Evolutionary conservation across 2,329 filamentous ascomycete species (phyloP), one percentile per base, ranked within the genome.

Genomic region (Hymenoscyphus occultus): DNA sequence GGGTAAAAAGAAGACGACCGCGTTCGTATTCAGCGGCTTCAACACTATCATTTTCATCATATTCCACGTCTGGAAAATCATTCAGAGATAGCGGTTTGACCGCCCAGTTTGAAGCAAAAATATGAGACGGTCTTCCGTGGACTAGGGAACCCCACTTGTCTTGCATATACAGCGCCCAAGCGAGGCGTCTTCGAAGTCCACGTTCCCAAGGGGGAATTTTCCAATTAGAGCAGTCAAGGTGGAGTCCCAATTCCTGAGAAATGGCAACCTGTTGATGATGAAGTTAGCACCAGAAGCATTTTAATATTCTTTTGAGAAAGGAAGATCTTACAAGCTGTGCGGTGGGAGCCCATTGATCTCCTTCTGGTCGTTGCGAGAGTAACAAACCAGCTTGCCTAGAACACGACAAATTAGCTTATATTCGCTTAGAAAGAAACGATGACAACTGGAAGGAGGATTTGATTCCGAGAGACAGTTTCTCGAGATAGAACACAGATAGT

Each of bases 51-150:
- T 83, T 80, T 68, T 89, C 86, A 56, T 88, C 85, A 76, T 85
- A 86, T 65, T 90, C 88, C 13, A 86, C 85, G 65, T 93, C 90
- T 31, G 88, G 86, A 71, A 93, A 93, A 75, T 93, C 90, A 64
- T 87, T 85, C 57, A 82, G 77, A 4, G 80, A 82, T n/a, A 92
- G 83, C 6, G 81, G 75, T 65, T 83, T 82, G 5, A 96, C 92
- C 1, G 89, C 92, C 92, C 92, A 96, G 76, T 96, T 86, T 58
- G 82, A 79, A 22, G 80, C 76, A 69, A 85, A 84, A 51, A 87
- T 85, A 70, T 96, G 92, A 4, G 92, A 95, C 0, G 92, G 93
- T 12, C 92, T 88, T 58, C 92, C 92, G 73, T 96, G 91, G 35
- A 85, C 81, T 42, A 86, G 77, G 1, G 83, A 80, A 4, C 84